Conservation (phyloP, 2,329 filamentous ascomycete genomes). For the Juglanconis oblonga region DNA sequence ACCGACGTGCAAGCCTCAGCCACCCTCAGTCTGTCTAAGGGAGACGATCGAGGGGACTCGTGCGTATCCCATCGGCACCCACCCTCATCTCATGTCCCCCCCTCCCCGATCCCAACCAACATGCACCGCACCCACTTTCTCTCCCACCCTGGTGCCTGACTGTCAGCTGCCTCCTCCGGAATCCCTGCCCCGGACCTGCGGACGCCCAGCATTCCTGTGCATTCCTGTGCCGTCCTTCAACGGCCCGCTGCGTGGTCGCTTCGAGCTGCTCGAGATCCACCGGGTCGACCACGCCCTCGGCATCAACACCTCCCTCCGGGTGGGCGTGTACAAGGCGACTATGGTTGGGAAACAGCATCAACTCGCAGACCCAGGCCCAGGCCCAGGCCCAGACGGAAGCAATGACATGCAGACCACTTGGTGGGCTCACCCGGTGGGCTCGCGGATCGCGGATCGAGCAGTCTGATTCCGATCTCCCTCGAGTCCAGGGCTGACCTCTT, state of each 20-base stretch:
- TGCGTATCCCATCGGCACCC: too few species aligned
- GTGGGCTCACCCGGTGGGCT: too few species aligned
- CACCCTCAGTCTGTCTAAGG: too few species aligned
- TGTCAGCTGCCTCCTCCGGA: neutral
- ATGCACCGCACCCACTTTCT: neutral
- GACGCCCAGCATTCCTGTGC: neutral
- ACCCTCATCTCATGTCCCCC: too few species aligned
- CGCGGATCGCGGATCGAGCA: too few species aligned
- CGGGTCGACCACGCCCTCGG: slow-evolving; percentile 2
- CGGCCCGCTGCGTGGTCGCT: slow-evolving; percentile 16
- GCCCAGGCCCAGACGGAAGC: neutral
- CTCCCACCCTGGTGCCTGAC: neutral
- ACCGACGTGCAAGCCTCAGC: neutral
- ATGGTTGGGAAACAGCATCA: neutral
- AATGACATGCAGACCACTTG: neutral
- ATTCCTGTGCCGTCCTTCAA: slow-evolving; percentile 5
- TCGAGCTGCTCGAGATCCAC: neutral
- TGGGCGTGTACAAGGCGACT: neutral
- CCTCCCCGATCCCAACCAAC: too few species aligned
- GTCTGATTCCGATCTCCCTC: neutral
- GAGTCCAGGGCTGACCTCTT: neutral
- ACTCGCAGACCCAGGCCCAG: neutral
- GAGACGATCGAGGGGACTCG: too few species aligned
- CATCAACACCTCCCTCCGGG: neutral
- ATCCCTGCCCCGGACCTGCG: neutral